Percentiles rank a stretch among this genome's conserved stretches.
Conservation (phyloP, 805 yeast species). For the Saccharomycopsis oosterbeekiorum region DNA sequence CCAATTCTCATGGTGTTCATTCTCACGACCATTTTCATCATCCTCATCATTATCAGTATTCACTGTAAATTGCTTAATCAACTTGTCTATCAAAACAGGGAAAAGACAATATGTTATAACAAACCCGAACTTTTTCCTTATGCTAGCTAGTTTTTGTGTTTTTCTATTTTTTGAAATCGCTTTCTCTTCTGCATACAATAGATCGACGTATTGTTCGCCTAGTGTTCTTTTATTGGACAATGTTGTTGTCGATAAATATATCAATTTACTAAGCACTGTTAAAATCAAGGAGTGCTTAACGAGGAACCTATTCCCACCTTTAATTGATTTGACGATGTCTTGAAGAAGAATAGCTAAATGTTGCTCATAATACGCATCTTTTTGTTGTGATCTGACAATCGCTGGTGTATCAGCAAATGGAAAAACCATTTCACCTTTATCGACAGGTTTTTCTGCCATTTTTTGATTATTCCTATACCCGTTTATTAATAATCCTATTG, state of each 20-base stretch:
- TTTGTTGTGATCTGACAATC: constrained; percentile 85
- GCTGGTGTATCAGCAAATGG: constrained; percentile 85
- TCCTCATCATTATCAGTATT: constrained; percentile 11
- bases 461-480: too few relatives aligned
- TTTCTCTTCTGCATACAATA: constrained; percentile 43
- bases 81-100: constrained; percentile 42
- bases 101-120: constrained; percentile 49
- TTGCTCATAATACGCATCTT: constrained; percentile 66
- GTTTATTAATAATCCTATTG: too few relatives aligned
- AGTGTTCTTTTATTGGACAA: constrained; percentile 67
- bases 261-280: constrained; percentile 42
- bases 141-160: constrained; percentile 31
- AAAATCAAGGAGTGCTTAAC: constrained; percentile 55
- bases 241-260: constrained; percentile 71
- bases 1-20: constrained; percentile 16
- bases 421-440: neutral
- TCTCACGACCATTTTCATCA: constrained; percentile 14
- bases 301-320: constrained; percentile 45
- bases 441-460: neutral
- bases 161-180: neutral
- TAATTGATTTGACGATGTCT: constrained; percentile 44
- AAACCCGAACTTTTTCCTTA: constrained; percentile 44
- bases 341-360: constrained; percentile 44
- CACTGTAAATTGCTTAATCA: constrained; percentile 4
- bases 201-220: constrained; percentile 91